Conservation (phyloP, 176 grass and related monocot species). For the Oryza glumipatula region DNA sequence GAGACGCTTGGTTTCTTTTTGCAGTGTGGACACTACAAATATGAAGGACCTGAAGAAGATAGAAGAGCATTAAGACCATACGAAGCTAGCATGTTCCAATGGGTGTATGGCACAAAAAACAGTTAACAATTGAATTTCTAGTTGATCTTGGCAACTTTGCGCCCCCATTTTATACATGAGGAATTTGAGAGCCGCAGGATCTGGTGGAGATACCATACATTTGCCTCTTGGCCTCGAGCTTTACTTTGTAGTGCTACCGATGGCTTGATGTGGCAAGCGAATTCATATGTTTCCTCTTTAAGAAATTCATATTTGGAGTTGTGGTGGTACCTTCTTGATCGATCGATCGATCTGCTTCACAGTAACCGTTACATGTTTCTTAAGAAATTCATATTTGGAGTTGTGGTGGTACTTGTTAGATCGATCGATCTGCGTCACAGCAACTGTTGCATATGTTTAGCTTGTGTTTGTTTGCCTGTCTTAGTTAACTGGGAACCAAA, state of each 20-base stretch:
- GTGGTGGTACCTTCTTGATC: not conserved
- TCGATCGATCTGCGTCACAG: not conserved
- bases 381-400: conserved; percentile 30
- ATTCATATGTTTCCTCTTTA: conserved; percentile 11
- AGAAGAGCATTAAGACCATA: conserved; percentile 68
- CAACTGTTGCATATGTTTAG: not conserved
- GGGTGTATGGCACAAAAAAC: conserved; percentile 40
- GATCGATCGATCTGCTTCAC: not conserved
- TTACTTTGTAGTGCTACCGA: conserved; percentile 20
- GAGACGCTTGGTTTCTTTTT: conserved; percentile 12
- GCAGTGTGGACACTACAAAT: conserved; percentile 91
- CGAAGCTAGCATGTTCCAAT: conserved; percentile 14
- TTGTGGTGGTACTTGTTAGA: no score
- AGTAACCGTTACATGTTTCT: not conserved
- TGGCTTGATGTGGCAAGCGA: conserved; percentile 22
- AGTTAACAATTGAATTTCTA: conserved; percentile 34
- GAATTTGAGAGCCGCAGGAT: conserved; percentile 14
- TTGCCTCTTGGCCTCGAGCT: conserved; percentile 3
- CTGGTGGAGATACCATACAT: conserved; percentile 6
- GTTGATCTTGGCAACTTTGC: conserved; percentile 32
- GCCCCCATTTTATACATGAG: conserved; percentile 31
- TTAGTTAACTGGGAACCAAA: not conserved
- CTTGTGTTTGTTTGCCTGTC: not conserved
- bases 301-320: conserved; percentile 30
- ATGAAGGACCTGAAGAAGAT: conserved; percentile 99